phyloP scores from a whole-genome alignment of 2,329 filamentous ascomycete species.

The Aspergillus sp. region DNA sequence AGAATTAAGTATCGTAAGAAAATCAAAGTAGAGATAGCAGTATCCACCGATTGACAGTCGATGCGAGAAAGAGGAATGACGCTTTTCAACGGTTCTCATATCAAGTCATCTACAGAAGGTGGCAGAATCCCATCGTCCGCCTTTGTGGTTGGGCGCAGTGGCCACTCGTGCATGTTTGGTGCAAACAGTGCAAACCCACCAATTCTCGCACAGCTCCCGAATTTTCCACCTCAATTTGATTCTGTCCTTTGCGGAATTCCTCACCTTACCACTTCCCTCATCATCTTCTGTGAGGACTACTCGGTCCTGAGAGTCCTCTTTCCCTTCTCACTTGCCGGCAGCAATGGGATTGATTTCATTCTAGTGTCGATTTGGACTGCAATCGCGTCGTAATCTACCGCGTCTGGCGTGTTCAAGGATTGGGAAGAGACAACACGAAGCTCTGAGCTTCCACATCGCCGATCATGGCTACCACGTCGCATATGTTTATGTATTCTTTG shows the following conservation, averaged over 20 bases:
- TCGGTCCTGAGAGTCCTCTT: slow-evolving; percentile 22
- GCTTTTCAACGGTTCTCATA: background rate
- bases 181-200: slow-evolving; percentile 15
- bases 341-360: slow-evolving; percentile 32
- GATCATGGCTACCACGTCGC: slow-evolving; percentile 91
- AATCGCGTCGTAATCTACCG: slow-evolving; percentile 20
- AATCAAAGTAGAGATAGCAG: background rate
- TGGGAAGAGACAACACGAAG: slow-evolving; percentile 10
- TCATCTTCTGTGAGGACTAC: slow-evolving; percentile 11
- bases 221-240: slow-evolving; percentile 25
- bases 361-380: slow-evolving; percentile 19
- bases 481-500: slow-evolving; percentile 97
- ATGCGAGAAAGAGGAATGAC: slow-evolving; percentile 1
- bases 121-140: slow-evolving; percentile 32
- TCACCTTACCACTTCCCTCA: slow-evolving; percentile 4
- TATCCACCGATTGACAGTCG: background rate
- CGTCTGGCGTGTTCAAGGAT: slow-evolving; percentile 9
- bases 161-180: background rate
- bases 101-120: slow-evolving; percentile 18
- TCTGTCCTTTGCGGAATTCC: background rate
- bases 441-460: slow-evolving; percentile 14
- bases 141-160: slow-evolving; percentile 1
- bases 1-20: background rate
- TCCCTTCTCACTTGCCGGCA: slow-evolving; percentile 15
- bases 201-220: slow-evolving; percentile 1